phyloP scores from a whole-genome alignment of 345 rosid species.

The Gossypium arboreum region DNA sequence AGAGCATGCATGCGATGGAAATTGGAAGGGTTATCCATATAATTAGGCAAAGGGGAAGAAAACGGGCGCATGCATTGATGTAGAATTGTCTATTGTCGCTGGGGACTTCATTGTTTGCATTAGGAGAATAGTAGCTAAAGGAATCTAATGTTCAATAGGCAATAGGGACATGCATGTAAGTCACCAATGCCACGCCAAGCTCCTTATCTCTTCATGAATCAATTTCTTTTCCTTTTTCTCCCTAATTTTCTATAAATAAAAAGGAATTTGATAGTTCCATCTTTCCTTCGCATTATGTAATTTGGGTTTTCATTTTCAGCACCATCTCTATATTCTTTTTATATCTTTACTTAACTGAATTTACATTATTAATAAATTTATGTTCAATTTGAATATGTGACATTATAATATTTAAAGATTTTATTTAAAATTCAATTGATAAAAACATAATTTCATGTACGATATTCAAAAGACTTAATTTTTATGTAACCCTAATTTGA shows the following conservation, averaged over 20 bases:
- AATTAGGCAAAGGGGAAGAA: neutral
- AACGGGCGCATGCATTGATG: neutral
- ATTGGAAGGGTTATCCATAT: neutral
- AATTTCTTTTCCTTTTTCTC: neutral
- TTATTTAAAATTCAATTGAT: too few relatives aligned
- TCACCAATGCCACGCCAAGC: slow-evolving; percentile 41
- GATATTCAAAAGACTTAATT: too few relatives aligned
- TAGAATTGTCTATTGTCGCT: neutral
- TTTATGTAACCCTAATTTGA: too few relatives aligned
- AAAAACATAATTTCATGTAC: too few relatives aligned
- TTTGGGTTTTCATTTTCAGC: neutral
- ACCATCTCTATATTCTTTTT: neutral
- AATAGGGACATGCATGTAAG: slow-evolving; percentile 27
- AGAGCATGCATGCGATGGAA: neutral
- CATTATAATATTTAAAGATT: too few relatives aligned
- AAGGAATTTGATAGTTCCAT: neutral
- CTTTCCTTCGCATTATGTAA: neutral
- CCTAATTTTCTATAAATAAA: neutral
- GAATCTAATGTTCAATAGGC: neutral
- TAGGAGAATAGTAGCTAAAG: neutral
- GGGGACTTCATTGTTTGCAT: slow-evolving; percentile 12
- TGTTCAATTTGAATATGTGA: too few relatives aligned
- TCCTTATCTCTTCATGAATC: slow-evolving; percentile 30
- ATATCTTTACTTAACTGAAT: too few relatives aligned
- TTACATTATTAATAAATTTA: too few relatives aligned